A percentile compares a stretch with the other conserved stretches of the same genome.
These are phyloP conservation scores for Fistulinella prunicolor DNA, from an alignment of 768 basidiomycete species.

Conservation along the genomic window DNA sequence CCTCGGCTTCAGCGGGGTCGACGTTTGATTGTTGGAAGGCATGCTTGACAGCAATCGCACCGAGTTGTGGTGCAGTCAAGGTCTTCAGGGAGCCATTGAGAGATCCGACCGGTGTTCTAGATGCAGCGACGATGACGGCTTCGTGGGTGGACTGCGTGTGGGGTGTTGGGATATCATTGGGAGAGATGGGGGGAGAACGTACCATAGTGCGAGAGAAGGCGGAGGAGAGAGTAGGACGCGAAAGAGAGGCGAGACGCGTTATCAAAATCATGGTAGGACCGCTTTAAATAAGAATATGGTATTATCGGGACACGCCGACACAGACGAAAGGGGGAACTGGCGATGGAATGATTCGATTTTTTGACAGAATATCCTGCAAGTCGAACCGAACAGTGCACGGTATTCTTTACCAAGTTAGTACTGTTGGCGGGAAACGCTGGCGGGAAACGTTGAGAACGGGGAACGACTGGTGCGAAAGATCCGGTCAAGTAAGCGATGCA, in stretches of 20 bases:
- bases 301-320: slow-evolving; percentile 23
- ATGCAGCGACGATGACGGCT: slow-evolving; percentile 91
- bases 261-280: slow-evolving; percentile 38
- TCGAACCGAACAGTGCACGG: background rate
- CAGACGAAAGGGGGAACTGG: slow-evolving; percentile 5
- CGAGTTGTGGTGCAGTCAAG: slow-evolving; percentile 89
- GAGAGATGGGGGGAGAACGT: slow-evolving; percentile 11
- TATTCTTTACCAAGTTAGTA: background rate
- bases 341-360: slow-evolving; percentile 3
- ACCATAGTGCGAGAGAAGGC: slow-evolving; percentile 51
- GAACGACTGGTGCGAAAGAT: background rate
- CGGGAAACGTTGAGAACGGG: background rate
- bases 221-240: slow-evolving; percentile 37
- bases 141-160: slow-evolving; percentile 51
- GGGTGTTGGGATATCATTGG: background rate
- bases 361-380: background rate
- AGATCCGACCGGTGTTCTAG: slow-evolving; percentile 91
- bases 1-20: slow-evolving; percentile 82
- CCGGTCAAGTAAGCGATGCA: slow-evolving; percentile 1
- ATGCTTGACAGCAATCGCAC: slow-evolving; percentile 83
- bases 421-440: slow-evolving; percentile 1
- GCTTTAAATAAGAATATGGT: slow-evolving; percentile 14
- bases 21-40: slow-evolving; percentile 80
- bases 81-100: slow-evolving; percentile 87
- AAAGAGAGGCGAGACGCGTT: slow-evolving; percentile 39